Base-by-base conservation (phyloP, 78 protist species). In the Dictyostelium purpureum region DNA sequence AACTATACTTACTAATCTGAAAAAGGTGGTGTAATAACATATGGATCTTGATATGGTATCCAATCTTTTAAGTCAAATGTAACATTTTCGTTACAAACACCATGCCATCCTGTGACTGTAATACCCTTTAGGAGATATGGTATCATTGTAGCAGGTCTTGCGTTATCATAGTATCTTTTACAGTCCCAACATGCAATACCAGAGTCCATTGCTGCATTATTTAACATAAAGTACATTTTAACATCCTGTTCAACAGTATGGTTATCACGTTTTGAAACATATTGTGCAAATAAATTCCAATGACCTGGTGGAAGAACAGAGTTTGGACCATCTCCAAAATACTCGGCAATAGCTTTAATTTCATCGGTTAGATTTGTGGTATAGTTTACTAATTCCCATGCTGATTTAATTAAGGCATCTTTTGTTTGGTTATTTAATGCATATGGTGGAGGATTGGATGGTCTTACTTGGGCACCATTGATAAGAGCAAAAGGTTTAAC, bases 141-240 rank as follows among this genome's bases (percentile, higher is more conserved):
- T 21, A 79, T 79, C 88, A 79, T 66, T 31, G 88, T 79, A 1
- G 24, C 88, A 11, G 88, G 88, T 35, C 88, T n/a, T 6, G 78
- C 65, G 49, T 79, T 79, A 49, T 79, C 88, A 79, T 28, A 79
- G 35, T 1, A 47, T 66, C 88, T 61, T 24, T 79, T 79, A 14
- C 47, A 21, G 21, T 65, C 88, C 88, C 88, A 79, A 47, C 88
- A 79, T 61, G 76, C 59, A 21, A 79, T 79, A 35, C 78, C 88
- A 16, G 88, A 73, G 65, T 79, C 88, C 45, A 66, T 6, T 6
- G 31, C 42, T 45, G 88, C 88, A 79, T 79, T 79, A 35, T 40
- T 40, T n/a, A 79, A 35, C 76, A 79, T 79, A 11, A 79, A 79
- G 19, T 35, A 79, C 65, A 79, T n/a, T 47, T 66, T 79, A n/a